phyloP scores from a whole-genome alignment of 1,284 basidiomycete genomes.

The Cerrena zonata region DNA sequence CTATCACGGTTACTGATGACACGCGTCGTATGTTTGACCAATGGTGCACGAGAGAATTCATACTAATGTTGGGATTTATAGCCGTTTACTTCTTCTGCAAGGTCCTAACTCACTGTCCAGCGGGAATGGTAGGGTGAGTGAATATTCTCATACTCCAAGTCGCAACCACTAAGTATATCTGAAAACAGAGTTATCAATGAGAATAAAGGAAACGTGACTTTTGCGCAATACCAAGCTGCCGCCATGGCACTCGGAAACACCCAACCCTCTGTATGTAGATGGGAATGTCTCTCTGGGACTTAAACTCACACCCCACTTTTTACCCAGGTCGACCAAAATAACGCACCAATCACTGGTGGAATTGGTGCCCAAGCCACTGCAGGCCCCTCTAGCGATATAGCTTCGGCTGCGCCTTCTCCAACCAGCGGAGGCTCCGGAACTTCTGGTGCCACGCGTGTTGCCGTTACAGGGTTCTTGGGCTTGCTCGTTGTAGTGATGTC shows the following conservation, averaged over 20 bases:
- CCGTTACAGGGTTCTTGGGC: constrained; percentile 1
- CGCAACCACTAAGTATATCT: neutral
- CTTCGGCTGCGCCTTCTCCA: constrained; percentile 1
- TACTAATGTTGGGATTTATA: too few relatives aligned
- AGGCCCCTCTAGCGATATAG: constrained; percentile 19
- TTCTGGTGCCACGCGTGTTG: constrained; percentile 2
- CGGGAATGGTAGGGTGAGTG: constrained; percentile 51
- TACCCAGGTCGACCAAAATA: constrained; percentile 37
- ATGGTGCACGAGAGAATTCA: neutral
- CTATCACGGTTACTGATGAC: constrained; percentile 11
- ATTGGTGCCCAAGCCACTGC: constrained; percentile 37
- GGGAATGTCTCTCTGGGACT: too few relatives aligned
- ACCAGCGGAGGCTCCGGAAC: neutral
- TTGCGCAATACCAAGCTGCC: constrained; percentile 41
- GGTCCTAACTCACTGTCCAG: constrained; percentile 45
- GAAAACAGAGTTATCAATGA: constrained; percentile 51
- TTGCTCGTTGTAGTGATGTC: constrained; percentile 1
- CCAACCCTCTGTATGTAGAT: constrained; percentile 32
- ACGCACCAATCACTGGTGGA: constrained; percentile 36
- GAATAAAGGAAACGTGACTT: constrained; percentile 42
- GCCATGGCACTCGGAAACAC: constrained; percentile 39
- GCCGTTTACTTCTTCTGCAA: constrained; percentile 68
- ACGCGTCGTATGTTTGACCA: constrained; percentile 1
- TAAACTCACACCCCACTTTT: too few relatives aligned
- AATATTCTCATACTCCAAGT: neutral